Percentiles rank a stretch among this genome's conserved stretches.
Evolutionary conservation across 495 filamentous ascomycete genomes (phyloP).

Genomic region (Aspergillus bertholletiae): DNA sequence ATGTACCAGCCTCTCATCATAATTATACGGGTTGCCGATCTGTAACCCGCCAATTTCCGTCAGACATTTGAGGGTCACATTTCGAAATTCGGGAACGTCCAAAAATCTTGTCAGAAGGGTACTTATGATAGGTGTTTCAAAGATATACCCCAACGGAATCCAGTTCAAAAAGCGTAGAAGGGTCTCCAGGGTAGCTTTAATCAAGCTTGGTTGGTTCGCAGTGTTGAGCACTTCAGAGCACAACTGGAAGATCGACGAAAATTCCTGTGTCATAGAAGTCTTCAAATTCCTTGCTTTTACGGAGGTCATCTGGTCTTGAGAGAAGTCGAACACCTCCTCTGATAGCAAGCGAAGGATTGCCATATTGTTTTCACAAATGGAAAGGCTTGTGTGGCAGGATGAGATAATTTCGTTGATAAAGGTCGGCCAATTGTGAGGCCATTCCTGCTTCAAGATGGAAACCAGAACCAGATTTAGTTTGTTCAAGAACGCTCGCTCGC

Average conservation of each 20-base stretch:
- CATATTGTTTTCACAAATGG: slow-evolving; percentile 99
- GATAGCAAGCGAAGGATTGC: slow-evolving; percentile 91
- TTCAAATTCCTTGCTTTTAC: slow-evolving; percentile 93
- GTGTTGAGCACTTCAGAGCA: slow-evolving; percentile 90
- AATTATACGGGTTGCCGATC: slow-evolving; percentile 71
- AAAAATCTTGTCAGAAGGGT: slow-evolving; percentile 87
- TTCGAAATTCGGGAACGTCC: slow-evolving; percentile 87
- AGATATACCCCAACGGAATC: slow-evolving; percentile 98
- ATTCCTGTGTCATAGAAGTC: slow-evolving; percentile 96
- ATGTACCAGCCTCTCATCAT: slow-evolving; percentile 87
- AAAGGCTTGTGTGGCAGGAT: slow-evolving; percentile 87
- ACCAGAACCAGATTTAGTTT: slow-evolving; percentile 97
- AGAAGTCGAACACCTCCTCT: slow-evolving; percentile 98
- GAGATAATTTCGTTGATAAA: slow-evolving; percentile 99
- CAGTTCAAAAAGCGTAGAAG: slow-evolving; percentile 95
- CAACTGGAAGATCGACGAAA: slow-evolving; percentile 94
- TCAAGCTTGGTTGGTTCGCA: slow-evolving; percentile 80
- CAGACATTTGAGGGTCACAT: slow-evolving; percentile 92
- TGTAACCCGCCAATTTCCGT: slow-evolving; percentile 95
- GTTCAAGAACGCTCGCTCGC: slow-evolving; percentile 84
- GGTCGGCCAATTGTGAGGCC: slow-evolving; percentile 99
- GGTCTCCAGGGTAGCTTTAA: slow-evolving; percentile 93
- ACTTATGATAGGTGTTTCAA: slow-evolving; percentile 95
- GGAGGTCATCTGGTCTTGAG: slow-evolving; percentile 97
- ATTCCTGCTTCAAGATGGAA: slow-evolving; percentile 97